Evolutionary conservation across 805 yeast species (phyloP), one percentile per base, ranked within the genome.

Genomic region (Saccharomyces kudriavzevii): DNA sequence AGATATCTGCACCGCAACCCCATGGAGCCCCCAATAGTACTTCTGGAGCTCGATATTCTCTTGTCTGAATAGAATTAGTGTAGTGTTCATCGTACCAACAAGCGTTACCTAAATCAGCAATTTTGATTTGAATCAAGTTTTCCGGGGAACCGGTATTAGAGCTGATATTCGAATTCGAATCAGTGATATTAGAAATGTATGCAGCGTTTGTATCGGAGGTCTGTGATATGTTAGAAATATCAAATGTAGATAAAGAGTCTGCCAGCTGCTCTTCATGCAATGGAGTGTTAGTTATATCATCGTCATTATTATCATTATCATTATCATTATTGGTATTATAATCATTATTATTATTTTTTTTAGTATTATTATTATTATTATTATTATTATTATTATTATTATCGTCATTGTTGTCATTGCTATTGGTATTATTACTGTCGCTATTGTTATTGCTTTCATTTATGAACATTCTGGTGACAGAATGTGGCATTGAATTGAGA

Each of bases 1-100:
- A 94, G 49, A 92, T 79, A 70, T 94, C 99, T 1, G 95, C 85
- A 52, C 92, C 83, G 51, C 96, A 90, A 0, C 99, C 99, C 99
- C 99, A 94, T 30, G 80, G 76, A 9, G 87, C 80, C 0, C 96
- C 94, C 20, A 87, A 62, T 14, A 87, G 70, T 4, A 86, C 87
- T 64, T 92, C 99, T 1, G 98, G 98, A 0, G 97, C 81, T 47
- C 99, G 77, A 69, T 90, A 90, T 68, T 90, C 97, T 48, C 97
- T 77, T 1, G 97, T 90, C 70, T 90, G 97, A 56, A 90, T 88
- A 58, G 89, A 91, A 68, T 89, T 82, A 4, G 96, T 87, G 70
- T 86, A 89, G 67, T 90, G 97, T 50, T 80, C 80, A 64, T 82
- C 78, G 4, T 79, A 76, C 83, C 89, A 88, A 59, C 96, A 89